phyloP scores from a whole-genome alignment of 176 grass and related monocot species.

The Miscanthus lutarioriparius region DNA sequence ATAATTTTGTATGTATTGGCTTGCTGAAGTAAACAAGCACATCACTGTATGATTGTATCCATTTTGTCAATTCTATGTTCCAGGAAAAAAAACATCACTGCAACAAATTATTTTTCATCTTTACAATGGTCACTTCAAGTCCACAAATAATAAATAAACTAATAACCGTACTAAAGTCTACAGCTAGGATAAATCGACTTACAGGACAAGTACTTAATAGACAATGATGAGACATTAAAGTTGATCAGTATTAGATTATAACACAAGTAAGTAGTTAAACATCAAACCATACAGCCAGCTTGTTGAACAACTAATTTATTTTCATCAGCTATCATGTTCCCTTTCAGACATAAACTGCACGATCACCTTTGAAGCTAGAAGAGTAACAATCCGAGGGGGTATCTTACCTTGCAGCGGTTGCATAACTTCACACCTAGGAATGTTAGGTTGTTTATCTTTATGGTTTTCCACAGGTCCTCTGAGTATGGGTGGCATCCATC shows the following conservation, averaged over 20 bases:
- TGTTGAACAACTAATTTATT: neutral
- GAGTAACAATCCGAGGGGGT: neutral
- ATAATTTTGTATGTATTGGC: neutral
- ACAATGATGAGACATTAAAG: neutral
- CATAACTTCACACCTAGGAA: slow-evolving; percentile 92
- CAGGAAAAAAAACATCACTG: neutral
- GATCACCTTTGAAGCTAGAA: neutral
- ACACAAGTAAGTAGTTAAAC: neutral
- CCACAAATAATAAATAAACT: neutral
- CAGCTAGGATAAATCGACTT: neutral
- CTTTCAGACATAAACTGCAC: neutral
- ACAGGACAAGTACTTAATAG: neutral
- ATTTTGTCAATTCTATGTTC: neutral
- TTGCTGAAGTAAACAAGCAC: neutral
- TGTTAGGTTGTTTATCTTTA: slow-evolving; percentile 77
- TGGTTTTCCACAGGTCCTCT: slow-evolving; percentile 88
- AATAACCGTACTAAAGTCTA: neutral
- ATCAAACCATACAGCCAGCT: neutral
- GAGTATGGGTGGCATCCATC: slow-evolving; percentile 80
- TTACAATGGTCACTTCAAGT: neutral
- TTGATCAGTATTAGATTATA: neutral
- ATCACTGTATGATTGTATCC: neutral
- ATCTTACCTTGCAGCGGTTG: slow-evolving; percentile 76
- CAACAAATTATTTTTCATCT: neutral
- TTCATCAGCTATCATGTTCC: neutral